These are phyloP conservation scores for Talaromyces sp. DNA, from an alignment of 2,329 filamentous ascomycete species.

Conservation along the genomic window DNA sequence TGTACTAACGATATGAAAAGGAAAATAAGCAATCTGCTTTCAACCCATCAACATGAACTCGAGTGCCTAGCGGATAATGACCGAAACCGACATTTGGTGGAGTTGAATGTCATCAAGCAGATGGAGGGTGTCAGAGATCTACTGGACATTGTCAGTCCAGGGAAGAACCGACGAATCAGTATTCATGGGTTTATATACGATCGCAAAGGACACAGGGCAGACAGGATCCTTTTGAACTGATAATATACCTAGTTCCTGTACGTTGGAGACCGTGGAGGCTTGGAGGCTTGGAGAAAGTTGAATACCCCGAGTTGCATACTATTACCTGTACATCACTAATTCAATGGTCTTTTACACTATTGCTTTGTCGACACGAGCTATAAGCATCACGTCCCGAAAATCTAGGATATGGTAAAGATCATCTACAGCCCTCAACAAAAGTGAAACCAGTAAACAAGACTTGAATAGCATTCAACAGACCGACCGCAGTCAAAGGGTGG, in stretches of 20 bases:
- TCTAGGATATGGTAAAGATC: not conserved
- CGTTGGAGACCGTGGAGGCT: not conserved
- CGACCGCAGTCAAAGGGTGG: not conserved
- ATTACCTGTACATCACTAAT: not conserved
- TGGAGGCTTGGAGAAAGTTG: not conserved
- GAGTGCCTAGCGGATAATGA: not conserved
- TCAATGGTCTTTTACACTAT: not conserved
- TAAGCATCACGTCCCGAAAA: not conserved
- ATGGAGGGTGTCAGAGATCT: conserved; percentile 7
- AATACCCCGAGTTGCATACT: not conserved
- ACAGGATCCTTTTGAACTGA: conserved; percentile 3
- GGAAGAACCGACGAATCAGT: not conserved
- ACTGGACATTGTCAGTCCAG: not conserved
- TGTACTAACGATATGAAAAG: not conserved
- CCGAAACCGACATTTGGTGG: conserved; percentile 6
- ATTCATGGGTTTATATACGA: conserved; percentile 12
- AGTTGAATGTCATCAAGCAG: conserved; percentile 10
- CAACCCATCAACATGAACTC: conserved; percentile 5
- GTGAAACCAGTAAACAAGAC: not conserved
- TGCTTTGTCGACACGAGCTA: not conserved
- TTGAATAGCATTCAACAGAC: not conserved
- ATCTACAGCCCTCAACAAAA: not conserved
- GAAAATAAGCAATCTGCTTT: conserved; percentile 1
- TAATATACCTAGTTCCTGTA: not conserved
- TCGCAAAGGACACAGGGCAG: conserved; percentile 1